Percentiles rank a stretch among this genome's conserved stretches.
phyloP scores from a whole-genome alignment of 2,329 filamentous ascomycete species.

The Amesomyces nigricolor region DNA sequence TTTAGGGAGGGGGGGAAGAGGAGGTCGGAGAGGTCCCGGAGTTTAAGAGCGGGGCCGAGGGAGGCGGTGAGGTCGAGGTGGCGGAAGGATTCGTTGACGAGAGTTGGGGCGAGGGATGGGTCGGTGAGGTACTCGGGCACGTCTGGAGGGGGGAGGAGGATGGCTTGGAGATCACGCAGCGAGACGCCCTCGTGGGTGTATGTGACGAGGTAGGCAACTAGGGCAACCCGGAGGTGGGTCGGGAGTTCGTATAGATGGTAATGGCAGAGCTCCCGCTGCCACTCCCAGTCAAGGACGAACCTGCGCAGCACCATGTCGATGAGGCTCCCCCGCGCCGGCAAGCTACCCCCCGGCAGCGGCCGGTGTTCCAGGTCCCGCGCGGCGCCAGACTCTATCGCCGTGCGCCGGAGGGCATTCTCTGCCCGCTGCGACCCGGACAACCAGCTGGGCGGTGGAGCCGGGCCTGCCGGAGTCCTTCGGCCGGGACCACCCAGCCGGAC shows the following conservation, averaged over 20 bases:
- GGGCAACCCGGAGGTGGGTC: constrained; percentile 44
- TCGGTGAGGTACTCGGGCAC: constrained; percentile 24
- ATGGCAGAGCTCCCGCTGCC: constrained; percentile 50
- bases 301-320: constrained; percentile 46
- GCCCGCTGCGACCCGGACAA: constrained; percentile 32
- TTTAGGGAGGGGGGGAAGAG: constrained; percentile 38
- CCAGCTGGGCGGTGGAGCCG: constrained; percentile 56
- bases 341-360: constrained; percentile 40
- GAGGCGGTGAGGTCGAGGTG: constrained; percentile 51
- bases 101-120: constrained; percentile 21
- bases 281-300: constrained; percentile 50
- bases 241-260: constrained; percentile 53
- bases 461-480: constrained; percentile 50
- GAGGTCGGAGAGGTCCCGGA: constrained; percentile 49
- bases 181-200: constrained; percentile 43
- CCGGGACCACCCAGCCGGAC: constrained; percentile 42
- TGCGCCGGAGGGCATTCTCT: constrained; percentile 6
- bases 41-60: constrained; percentile 43
- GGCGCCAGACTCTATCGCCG: constrained; percentile 2
- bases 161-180: constrained; percentile 43
- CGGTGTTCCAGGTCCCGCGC: constrained; percentile 5
- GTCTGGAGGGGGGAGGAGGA: constrained; percentile 37
- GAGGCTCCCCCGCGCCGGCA: constrained; percentile 43
- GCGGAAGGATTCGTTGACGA: constrained; percentile 42
- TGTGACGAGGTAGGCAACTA: constrained; percentile 47